These are phyloP conservation scores for Aureobasidium uvarum DNA, from an alignment of 2,329 filamentous ascomycete genomes.

Conservation along the genomic window DNA sequence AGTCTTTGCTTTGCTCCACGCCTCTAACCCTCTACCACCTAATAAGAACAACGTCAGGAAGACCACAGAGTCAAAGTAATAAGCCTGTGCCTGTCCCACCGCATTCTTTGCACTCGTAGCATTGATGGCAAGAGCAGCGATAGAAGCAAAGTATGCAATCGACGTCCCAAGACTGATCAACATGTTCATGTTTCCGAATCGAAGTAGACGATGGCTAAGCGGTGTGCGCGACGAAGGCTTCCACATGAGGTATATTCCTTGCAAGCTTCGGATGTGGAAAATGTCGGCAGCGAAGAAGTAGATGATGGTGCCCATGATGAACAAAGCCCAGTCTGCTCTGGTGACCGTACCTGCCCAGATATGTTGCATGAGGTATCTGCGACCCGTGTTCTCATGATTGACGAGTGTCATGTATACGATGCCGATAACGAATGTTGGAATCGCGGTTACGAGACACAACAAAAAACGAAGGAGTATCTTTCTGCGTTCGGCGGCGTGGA, in stretches of 20 bases:
- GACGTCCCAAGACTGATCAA: constrained; percentile 84
- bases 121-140: constrained; percentile 69
- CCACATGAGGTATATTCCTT: constrained; percentile 78
- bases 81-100: constrained; percentile 31
- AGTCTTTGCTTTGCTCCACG: constrained; percentile 87
- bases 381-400: constrained; percentile 55
- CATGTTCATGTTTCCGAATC: constrained; percentile 97
- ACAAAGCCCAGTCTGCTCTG: constrained; percentile 74
- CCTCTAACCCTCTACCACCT: constrained; percentile 70
- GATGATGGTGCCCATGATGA: constrained; percentile 77
- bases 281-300: constrained; percentile 84
- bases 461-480: constrained; percentile 68
- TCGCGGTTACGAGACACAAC: constrained; percentile 65
- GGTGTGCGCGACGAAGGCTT: constrained; percentile 69
- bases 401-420: constrained; percentile 90
- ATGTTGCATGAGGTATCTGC: constrained; percentile 66
- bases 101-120: constrained; percentile 37
- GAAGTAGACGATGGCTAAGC: constrained; percentile 72
- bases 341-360: constrained; percentile 67
- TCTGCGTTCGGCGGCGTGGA: constrained; percentile 67
- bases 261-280: constrained; percentile 76
- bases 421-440: constrained; percentile 83
- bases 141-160: constrained; percentile 80
- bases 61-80: constrained; percentile 89
- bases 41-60: constrained; percentile 89